phyloP scores from a whole-genome alignment of 2,329 filamentous ascomycete genomes.

The Ceratocystis cubensis region DNA sequence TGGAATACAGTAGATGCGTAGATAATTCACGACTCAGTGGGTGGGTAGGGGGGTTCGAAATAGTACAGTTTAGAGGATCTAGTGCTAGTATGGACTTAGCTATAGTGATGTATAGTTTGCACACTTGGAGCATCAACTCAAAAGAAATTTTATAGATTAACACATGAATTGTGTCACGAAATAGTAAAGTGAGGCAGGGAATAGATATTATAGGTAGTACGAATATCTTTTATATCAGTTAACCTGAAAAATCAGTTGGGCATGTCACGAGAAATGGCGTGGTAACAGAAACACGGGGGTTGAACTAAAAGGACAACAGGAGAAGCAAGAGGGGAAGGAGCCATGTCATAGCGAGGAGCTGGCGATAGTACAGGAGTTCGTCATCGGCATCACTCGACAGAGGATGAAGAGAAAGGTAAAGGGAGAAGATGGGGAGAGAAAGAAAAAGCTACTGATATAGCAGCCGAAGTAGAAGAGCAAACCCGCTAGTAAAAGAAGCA shows the following conservation, averaged over 20 bases:
- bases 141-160: no score
- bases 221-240: no score
- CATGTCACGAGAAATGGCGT: no score
- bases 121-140: no score
- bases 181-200: no score
- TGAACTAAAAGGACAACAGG: neutral
- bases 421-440: conserved; percentile 19
- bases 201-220: no score
- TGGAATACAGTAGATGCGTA: conserved; percentile 31
- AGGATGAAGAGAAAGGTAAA: conserved; percentile 22
- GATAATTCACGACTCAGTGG: conserved; percentile 26
- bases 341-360: neutral
- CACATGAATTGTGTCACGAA: no score
- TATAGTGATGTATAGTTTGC: no score
- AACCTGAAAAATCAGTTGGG: no score
- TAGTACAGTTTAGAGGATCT: neutral
- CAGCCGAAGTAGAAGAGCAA: no score
- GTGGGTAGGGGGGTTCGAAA: conserved; percentile 11
- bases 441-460: no score
- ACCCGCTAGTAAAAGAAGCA: no score
- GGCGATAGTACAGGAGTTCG: neutral
- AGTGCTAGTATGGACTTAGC: neutral
- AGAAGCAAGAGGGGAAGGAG: neutral
- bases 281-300: neutral
- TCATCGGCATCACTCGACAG: neutral